A percentile compares a stretch with the other conserved stretches of the same genome.
Evolutionary conservation across 2,329 filamentous ascomycete genomes (phyloP).

Genomic region (Cladosporium sp.): DNA sequence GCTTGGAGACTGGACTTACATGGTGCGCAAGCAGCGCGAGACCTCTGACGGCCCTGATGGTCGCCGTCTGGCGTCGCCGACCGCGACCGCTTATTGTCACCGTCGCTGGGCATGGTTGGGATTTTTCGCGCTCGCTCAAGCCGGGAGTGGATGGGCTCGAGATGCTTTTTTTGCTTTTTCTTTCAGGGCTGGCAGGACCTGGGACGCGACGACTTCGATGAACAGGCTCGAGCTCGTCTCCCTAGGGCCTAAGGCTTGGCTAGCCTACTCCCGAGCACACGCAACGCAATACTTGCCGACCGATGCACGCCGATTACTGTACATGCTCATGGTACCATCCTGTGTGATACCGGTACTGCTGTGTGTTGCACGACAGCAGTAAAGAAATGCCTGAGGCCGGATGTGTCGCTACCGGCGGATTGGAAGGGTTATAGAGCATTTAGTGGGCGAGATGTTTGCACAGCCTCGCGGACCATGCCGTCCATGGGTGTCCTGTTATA

Average conservation of each 20-base stretch:
- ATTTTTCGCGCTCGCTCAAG: not conserved
- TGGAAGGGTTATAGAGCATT: not conserved
- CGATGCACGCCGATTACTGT: constrained; percentile 11
- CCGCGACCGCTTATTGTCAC: constrained; percentile 8
- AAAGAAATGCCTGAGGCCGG: constrained; percentile 12
- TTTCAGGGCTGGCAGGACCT: not conserved
- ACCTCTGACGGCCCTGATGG: constrained; percentile 29
- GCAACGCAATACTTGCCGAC: not conserved
- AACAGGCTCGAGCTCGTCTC: constrained; percentile 5
- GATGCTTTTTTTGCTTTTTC: not conserved
- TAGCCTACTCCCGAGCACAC: not conserved
- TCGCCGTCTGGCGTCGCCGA: constrained; percentile 13
- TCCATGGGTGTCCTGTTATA: not conserved
- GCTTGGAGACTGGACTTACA: constrained; percentile 28
- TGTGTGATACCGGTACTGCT: not conserved
- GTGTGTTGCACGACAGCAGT: not conserved
- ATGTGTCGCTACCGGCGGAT: not conserved
- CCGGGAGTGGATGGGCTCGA: not conserved
- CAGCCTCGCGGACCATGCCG: constrained; percentile 4
- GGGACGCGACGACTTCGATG: constrained; percentile 8
- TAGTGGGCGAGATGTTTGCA: constrained; percentile 11
- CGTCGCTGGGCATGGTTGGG: constrained; percentile 2
- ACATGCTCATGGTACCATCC: constrained; percentile 3
- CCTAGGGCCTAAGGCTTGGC: constrained; percentile 1
- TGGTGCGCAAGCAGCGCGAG: constrained; percentile 32